These are phyloP conservation scores for Hyparrhenia diplandra DNA, from an alignment of 176 grass and related monocot genomes.

Conservation along the genomic window DNA sequence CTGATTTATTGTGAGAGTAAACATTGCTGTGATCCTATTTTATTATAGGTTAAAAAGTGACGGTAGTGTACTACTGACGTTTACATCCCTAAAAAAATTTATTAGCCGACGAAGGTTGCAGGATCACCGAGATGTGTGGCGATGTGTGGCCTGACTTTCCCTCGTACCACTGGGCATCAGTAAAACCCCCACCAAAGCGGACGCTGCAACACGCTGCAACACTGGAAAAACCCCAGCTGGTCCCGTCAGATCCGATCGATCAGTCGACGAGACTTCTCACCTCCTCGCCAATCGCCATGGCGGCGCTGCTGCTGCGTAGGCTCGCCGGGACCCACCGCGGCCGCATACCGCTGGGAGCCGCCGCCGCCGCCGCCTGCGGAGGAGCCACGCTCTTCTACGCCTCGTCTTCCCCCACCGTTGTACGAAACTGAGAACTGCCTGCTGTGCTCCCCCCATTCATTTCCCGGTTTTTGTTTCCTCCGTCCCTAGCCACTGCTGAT, in stretches of 20 bases:
- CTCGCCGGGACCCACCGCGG: conserved; percentile 39
- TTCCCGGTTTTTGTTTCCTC: not conserved
- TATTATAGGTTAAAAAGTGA: no score
- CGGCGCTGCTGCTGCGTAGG: conserved; percentile 63
- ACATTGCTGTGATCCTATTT: no score
- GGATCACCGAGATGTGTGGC: no score
- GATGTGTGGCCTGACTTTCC: not conserved
- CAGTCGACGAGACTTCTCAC: not conserved
- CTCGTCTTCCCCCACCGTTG: conserved; percentile 38
- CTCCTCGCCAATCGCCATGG: conserved; percentile 39
- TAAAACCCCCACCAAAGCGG: not conserved
- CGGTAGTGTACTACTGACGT: no score
- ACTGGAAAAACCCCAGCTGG: not conserved
- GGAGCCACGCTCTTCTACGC: conserved; percentile 54
- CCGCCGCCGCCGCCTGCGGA: conserved; percentile 40
- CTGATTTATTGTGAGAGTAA: no score
- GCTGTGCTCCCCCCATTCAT: conserved; percentile 19
- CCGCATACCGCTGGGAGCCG: conserved; percentile 34
- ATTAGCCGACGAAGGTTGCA: no score
- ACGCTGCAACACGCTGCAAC: conserved; percentile 9
- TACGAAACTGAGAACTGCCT: conserved; percentile 22
- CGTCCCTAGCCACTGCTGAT: not conserved
- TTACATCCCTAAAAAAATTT: no score
- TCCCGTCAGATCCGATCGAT: conserved; percentile 43
- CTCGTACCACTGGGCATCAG: not conserved